Evolutionary conservation across 1,139 yeast species (phyloP).

Genomic region (Torulaspora globosa): DNA sequence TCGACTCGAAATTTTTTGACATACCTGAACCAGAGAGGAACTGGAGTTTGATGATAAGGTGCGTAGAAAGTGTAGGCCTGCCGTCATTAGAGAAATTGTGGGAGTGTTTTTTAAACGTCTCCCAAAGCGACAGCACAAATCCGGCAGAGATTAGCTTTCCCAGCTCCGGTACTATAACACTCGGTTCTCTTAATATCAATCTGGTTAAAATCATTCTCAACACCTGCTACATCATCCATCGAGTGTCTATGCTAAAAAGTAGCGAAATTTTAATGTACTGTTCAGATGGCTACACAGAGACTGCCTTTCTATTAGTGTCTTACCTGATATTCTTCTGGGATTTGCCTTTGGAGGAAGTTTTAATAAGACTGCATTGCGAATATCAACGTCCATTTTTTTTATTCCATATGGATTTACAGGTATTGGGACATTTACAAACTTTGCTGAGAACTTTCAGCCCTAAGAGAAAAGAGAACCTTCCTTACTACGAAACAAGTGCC

Average conservation of each 20-base stretch:
- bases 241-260: constrained; percentile 17
- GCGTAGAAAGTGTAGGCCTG: constrained; percentile 50
- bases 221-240: constrained; percentile 45
- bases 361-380: constrained; percentile 55
- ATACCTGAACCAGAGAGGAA: constrained; percentile 36
- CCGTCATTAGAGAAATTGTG: constrained; percentile 21
- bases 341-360: constrained; percentile 45
- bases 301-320: constrained; percentile 67
- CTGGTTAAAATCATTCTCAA: constrained; percentile 54
- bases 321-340: constrained; percentile 66
- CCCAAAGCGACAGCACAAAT: neutral
- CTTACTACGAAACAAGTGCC: constrained; percentile 1
- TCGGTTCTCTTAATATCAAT: constrained; percentile 54
- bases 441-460: constrained; percentile 42
- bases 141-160: constrained; percentile 59
- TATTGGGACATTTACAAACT: constrained; percentile 60
- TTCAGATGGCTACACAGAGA: constrained; percentile 90
- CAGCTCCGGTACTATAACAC: constrained; percentile 74
- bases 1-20: constrained; percentile 29
- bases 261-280: constrained; percentile 54
- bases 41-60: constrained; percentile 44
- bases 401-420: constrained; percentile 67
- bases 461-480: constrained; percentile 14
- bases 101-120: constrained; percentile 9
- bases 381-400: constrained; percentile 79